phyloP scores from a whole-genome alignment of 2,329 filamentous ascomycete genomes.

The Botrytis paeoniae region DNA sequence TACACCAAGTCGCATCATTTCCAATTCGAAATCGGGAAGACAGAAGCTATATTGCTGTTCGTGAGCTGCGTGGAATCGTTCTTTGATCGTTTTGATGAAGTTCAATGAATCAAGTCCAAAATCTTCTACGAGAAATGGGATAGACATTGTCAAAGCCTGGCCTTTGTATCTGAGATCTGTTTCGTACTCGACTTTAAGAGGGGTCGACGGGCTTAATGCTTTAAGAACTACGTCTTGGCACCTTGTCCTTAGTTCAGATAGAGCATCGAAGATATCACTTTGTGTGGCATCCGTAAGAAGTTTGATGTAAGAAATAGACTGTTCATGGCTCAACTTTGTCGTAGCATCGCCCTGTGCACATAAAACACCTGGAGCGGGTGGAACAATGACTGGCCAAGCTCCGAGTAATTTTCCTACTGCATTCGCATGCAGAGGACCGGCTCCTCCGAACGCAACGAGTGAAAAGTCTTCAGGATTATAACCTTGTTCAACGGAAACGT shows the following conservation, averaged over 20 bases:
- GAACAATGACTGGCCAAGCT: constrained; percentile 15
- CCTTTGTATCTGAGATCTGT: constrained; percentile 13
- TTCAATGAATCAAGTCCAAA: background rate
- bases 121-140: constrained; percentile 1
- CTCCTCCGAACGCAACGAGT: constrained; percentile 8
- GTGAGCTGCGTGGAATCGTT: constrained; percentile 10
- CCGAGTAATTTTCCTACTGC: constrained; percentile 12
- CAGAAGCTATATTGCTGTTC: constrained; percentile 15
- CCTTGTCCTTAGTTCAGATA: background rate
- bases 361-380: constrained; percentile 8
- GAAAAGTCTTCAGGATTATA: constrained; percentile 14
- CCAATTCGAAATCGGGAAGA: constrained; percentile 1
- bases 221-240: constrained; percentile 7
- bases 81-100: background rate
- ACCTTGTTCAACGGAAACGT: constrained; percentile 14
- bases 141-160: constrained; percentile 11
- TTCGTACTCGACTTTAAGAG: constrained; percentile 3
- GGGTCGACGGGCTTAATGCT: background rate
- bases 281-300: background rate
- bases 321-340: constrained; percentile 14
- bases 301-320: constrained; percentile 8
- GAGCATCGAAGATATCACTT: background rate
- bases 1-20: constrained; percentile 4
- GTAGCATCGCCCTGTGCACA: constrained; percentile 13
- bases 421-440: constrained; percentile 13